Conservation (phyloP, 164 flowering plant species). For the Magnolia changhungtana region DNA sequence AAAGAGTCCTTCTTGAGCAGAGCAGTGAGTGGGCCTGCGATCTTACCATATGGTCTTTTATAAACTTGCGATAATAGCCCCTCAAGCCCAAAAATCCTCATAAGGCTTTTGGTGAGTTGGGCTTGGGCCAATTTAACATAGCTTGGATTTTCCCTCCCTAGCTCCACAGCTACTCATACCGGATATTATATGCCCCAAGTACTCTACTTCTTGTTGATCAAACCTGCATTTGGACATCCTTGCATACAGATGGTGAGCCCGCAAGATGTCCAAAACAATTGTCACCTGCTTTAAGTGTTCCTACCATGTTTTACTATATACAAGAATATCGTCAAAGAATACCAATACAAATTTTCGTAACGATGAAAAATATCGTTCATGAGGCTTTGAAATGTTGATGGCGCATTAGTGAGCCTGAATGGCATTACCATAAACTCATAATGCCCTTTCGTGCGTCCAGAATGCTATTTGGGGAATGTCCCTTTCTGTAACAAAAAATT, state of each 20-base stretch:
- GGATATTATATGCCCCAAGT: background rate
- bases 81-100: background rate
- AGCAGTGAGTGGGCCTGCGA: background rate
- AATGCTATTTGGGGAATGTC: background rate
- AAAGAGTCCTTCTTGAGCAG: background rate
- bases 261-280: background rate
- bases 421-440: conserved; percentile 2
- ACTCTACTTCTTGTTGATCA: background rate
- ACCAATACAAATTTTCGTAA: background rate
- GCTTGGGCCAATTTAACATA: background rate
- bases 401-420: background rate
- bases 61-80: background rate
- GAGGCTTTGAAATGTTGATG: background rate
- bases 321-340: background rate
- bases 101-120: background rate
- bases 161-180: background rate
- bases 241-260: background rate
- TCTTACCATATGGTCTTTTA: background rate
- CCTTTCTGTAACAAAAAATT: background rate
- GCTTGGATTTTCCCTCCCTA: background rate
- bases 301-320: background rate
- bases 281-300: background rate
- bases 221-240: background rate
- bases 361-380: background rate
- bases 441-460: background rate